phyloP scores from a whole-genome alignment of 2,329 filamentous ascomycete species.

The Simplicillium sp. region DNA sequence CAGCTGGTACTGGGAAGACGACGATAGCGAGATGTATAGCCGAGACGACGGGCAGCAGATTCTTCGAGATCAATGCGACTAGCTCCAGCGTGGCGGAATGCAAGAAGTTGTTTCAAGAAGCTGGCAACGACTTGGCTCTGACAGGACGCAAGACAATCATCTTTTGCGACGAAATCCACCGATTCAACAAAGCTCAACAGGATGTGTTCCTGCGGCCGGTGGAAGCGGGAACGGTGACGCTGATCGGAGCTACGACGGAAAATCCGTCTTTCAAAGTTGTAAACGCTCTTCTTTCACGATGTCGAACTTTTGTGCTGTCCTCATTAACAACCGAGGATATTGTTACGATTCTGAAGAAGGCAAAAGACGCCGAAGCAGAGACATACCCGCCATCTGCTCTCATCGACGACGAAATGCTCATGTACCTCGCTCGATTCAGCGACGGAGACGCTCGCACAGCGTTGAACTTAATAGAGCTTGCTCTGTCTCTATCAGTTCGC shows the following conservation, averaged over 20 bases:
- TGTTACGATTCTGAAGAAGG: constrained; percentile 64
- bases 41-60: constrained; percentile 69
- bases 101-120: constrained; percentile 85
- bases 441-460: constrained; percentile 91
- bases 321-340: constrained; percentile 68
- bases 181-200: constrained; percentile 86
- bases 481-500: constrained; percentile 57
- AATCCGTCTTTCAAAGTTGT: constrained; percentile 94
- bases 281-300: constrained; percentile 76
- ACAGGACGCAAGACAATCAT: constrained; percentile 89
- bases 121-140: constrained; percentile 66
- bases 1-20: constrained; percentile 74
- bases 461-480: constrained; percentile 83
- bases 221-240: constrained; percentile 78
- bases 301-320: constrained; percentile 78
- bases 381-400: constrained; percentile 38
- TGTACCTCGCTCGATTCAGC: constrained; percentile 75
- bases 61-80: constrained; percentile 94
- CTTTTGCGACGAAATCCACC: constrained; percentile 95
- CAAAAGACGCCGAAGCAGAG: constrained; percentile 51
- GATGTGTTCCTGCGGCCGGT: constrained; percentile 92
- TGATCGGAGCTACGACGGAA: constrained; percentile 94
- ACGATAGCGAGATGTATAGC: constrained; percentile 91
- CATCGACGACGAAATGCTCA: constrained; percentile 67
- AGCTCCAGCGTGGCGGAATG: constrained; percentile 79